These are phyloP conservation scores for Cordyceps sp. DNA, from an alignment of 2,329 filamentous ascomycete genomes.

Conservation along the genomic window DNA sequence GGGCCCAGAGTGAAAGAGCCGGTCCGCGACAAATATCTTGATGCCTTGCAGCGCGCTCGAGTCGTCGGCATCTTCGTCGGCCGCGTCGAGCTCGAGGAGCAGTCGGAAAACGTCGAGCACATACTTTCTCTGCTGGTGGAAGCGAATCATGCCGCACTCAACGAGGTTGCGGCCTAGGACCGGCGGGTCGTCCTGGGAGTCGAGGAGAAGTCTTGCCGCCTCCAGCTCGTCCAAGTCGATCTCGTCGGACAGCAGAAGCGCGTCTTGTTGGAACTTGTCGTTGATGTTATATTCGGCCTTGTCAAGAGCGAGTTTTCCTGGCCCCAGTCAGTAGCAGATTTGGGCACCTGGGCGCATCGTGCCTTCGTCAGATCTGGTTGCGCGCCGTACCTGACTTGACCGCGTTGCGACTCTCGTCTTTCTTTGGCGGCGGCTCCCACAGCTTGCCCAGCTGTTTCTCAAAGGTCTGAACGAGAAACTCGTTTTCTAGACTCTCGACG, in stretches of 20 bases:
- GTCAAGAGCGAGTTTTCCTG: conserved; percentile 61
- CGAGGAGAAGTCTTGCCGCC: conserved; percentile 60
- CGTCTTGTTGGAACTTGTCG: conserved; percentile 70
- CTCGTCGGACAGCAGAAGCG: conserved; percentile 69
- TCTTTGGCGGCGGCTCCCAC: conserved; percentile 60
- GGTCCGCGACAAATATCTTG: conserved; percentile 17
- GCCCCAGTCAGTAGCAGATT: background rate
- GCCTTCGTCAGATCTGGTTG: background rate
- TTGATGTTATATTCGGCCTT: conserved; percentile 68
- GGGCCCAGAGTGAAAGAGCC: conserved; percentile 15
- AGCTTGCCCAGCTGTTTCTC: conserved; percentile 55
- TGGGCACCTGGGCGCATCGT: background rate
- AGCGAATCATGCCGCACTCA: conserved; percentile 69
- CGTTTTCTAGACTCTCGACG: conserved; percentile 52
- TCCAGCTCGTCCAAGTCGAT: conserved; percentile 81
- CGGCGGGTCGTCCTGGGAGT: conserved; percentile 51
- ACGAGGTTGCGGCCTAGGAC: conserved; percentile 56
- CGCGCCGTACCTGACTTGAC: conserved; percentile 45
- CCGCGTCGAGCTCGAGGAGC: conserved; percentile 48
- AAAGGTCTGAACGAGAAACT: conserved; percentile 53
- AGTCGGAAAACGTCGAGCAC: conserved; percentile 72
- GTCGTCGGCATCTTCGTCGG: conserved; percentile 35
- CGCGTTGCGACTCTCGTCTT: conserved; percentile 54
- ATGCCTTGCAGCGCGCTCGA: conserved; percentile 14
- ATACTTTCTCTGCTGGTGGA: conserved; percentile 72